These are phyloP conservation scores for Biscutella auriculata DNA, from an alignment of 441 rosid species.

Conservation along the genomic window DNA sequence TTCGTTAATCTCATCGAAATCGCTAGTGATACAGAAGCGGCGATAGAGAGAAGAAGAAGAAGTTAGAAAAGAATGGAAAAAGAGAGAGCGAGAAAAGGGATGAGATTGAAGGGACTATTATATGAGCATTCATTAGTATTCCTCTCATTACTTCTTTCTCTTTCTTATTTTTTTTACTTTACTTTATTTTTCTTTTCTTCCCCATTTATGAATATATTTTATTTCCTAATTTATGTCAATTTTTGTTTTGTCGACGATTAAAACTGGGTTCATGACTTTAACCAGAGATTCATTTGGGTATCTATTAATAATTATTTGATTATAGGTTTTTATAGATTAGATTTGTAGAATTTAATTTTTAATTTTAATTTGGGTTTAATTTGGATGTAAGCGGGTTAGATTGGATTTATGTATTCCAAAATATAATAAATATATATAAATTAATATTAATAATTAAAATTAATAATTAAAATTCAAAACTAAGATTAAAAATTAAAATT, in stretches of 20 bases:
- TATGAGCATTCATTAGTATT: constrained; percentile 9
- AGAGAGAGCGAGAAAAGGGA: constrained; percentile 6
- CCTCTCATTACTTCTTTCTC: neutral
- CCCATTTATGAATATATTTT: neutral
- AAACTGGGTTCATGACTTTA: neutral
- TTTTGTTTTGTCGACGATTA: neutral
- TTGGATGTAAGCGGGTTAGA: too few relatives aligned
- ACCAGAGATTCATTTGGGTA: too few relatives aligned
- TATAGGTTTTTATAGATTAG: too few relatives aligned
- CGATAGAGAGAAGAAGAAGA: constrained; percentile 5
- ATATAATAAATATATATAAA: too few relatives aligned
- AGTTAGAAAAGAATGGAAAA: neutral
- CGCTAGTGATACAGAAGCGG: neutral
- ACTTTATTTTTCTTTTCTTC: constrained; percentile 13
- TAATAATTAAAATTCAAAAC: too few relatives aligned
- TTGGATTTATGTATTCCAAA: too few relatives aligned
- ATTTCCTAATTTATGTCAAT: neutral
- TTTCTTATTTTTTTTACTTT: neutral
- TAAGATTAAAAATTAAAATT: too few relatives aligned
- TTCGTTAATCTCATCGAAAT: neutral
- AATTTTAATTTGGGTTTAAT: too few relatives aligned
- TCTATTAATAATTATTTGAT: too few relatives aligned
- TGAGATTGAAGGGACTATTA: constrained; percentile 12
- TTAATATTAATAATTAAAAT: too few relatives aligned
- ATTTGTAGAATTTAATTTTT: too few relatives aligned